Evolutionary conservation across 2,329 filamentous ascomycete species (phyloP).

Genomic region (Penicillium sp.): DNA sequence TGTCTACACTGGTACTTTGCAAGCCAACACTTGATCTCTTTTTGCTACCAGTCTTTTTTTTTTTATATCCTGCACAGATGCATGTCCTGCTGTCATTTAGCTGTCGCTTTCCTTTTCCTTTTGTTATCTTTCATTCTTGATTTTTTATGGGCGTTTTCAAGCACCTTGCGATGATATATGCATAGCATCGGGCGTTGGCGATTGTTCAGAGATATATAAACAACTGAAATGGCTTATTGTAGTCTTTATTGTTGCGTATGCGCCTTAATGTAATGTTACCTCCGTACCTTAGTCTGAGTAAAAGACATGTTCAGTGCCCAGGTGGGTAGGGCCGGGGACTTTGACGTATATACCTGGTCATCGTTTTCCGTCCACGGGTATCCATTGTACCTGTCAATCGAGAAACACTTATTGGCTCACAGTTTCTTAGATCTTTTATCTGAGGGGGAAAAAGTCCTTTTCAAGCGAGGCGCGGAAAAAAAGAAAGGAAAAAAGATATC

Average conservation of each 20-base stretch:
- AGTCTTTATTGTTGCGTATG: background rate
- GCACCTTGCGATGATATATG: constrained; percentile 19
- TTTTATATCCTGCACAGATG: constrained; percentile 6
- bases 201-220: constrained; percentile 13
- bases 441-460: too few relatives aligned
- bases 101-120: background rate
- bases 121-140: constrained; percentile 2
- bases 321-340: too few relatives aligned
- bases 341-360: too few relatives aligned
- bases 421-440: too few relatives aligned
- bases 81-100: constrained; percentile 6
- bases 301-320: too few relatives aligned
- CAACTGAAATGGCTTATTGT: background rate
- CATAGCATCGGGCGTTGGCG: constrained; percentile 28
- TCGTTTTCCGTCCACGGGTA: too few relatives aligned
- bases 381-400: too few relatives aligned
- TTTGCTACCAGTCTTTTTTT: background rate
- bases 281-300: too few relatives aligned
- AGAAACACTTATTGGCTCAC: too few relatives aligned
- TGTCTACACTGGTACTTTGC: constrained; percentile 40
- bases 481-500: background rate
- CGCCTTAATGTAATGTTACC: background rate
- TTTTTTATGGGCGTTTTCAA: constrained; percentile 15
- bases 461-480: background rate
- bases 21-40: constrained; percentile 10